A percentile compares a stretch with the other conserved stretches of the same genome.
These are phyloP conservation scores for Penicillium sclerotiorum DNA, from an alignment of 2,329 filamentous ascomycete species.

Conservation along the genomic window DNA sequence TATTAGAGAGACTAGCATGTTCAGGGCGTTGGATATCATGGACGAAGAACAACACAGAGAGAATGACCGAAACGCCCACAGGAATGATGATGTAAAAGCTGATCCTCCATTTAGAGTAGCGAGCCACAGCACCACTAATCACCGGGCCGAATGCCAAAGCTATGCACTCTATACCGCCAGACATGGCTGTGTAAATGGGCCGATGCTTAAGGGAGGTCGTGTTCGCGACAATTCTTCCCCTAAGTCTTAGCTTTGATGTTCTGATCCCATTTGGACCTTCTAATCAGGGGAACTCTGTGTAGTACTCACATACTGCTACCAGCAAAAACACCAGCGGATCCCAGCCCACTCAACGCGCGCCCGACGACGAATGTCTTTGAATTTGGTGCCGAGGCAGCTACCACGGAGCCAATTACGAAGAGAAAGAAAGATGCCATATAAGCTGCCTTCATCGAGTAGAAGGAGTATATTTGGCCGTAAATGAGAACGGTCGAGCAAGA, in stretches of 20 bases:
- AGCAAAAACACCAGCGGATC: conserved; percentile 28
- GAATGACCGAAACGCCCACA: conserved; percentile 1
- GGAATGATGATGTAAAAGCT: conserved; percentile 7
- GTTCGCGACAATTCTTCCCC: not conserved
- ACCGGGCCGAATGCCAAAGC: conserved; percentile 13
- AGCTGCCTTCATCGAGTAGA: conserved; percentile 35
- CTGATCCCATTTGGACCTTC: not conserved
- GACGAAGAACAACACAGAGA: not conserved
- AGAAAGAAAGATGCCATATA: conserved; percentile 32
- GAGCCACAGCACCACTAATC: conserved; percentile 9
- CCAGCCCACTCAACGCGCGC: conserved; percentile 32
- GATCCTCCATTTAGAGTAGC: conserved; percentile 6
- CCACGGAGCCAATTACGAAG: conserved; percentile 34
- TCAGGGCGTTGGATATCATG: not conserved
- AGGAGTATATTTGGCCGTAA: conserved; percentile 35
- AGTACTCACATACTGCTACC: conserved; percentile 12
- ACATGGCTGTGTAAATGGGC: conserved; percentile 1
- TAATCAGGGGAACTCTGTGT: too few species aligned
- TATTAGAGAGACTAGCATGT: not conserved
- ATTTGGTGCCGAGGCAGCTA: conserved; percentile 32
- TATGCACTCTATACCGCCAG: conserved; percentile 5
- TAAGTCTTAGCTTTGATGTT: not conserved
- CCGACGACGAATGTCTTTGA: conserved; percentile 33
- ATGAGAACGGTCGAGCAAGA: conserved; percentile 10
- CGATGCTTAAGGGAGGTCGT: not conserved